Conservation (phyloP, 2,329 filamentous ascomycete genomes). For the Aspergillus neotritici region DNA sequence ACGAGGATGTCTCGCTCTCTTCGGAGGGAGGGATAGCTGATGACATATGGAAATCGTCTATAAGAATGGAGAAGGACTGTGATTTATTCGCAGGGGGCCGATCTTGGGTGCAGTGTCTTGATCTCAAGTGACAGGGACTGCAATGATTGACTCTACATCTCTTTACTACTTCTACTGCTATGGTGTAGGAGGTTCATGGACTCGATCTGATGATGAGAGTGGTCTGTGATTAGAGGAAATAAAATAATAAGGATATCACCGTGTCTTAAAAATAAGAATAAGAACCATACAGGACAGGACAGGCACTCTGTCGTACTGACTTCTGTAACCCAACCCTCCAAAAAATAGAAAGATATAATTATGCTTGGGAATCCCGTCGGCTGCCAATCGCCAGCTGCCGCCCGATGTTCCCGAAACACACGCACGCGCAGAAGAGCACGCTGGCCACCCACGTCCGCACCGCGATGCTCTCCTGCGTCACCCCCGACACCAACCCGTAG, state of each 20-base stretch:
- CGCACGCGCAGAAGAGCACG: conserved; percentile 87
- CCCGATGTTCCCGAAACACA: conserved; percentile 96
- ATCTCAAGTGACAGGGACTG: conserved; percentile 49
- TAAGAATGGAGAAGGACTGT: conserved; percentile 50
- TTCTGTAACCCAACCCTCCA: conserved; percentile 3
- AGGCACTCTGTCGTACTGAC: background rate
- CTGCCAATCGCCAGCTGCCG: conserved; percentile 61
- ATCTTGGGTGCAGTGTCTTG: conserved; percentile 56
- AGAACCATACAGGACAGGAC: no score
- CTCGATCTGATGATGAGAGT: background rate
- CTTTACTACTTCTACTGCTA: conserved; percentile 18
- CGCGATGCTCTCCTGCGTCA: conserved; percentile 52
- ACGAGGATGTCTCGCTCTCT: conserved; percentile 41
- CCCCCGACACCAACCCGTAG: conserved; percentile 26
- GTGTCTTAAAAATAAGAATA: background rate
- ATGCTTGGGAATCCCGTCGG: conserved; percentile 18
- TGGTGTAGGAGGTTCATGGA: conserved; percentile 3
- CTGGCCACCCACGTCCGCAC: conserved; percentile 83
- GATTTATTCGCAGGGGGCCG: conserved; percentile 34
- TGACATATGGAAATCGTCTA: conserved; percentile 56
- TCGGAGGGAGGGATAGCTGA: conserved; percentile 31
- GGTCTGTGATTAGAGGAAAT: background rate
- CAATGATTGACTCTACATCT: conserved; percentile 55
- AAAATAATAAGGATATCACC: background rate
- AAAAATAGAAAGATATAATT: conserved; percentile 2